Base-by-base conservation (phyloP, 768 basidiomycete genomes). In the Lentinula aciculospora region DNA sequence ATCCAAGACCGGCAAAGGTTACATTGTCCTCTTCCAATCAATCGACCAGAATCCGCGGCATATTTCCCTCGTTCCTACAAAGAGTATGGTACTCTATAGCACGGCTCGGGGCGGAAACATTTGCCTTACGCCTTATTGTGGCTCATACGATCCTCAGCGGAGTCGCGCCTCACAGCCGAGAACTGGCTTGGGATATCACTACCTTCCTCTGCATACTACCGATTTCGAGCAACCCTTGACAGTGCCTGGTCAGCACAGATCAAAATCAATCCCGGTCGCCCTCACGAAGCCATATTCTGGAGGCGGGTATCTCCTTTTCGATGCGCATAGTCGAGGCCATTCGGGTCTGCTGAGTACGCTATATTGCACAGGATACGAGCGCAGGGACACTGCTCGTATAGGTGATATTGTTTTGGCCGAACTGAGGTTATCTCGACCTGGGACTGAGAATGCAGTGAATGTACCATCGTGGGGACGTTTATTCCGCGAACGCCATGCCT, bases 331-430 rank as follows among this genome's bases (percentile, higher is more conserved):
- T 31, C 57, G 23, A 46, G 64, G 57, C n/a, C 59, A 60, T n/a
- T 36, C 40, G 42, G 63, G 64, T 46, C 61, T 66, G 28, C 45
- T 67, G 44, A 53, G 58, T 25, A 64, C 64, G 44, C 50, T 67
- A 21, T 67, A 65, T 48, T 65, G 64, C 61, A 65, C 64, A 6
- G 59, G 62, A 3, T 64, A 67, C 53, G 64, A 65, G 31, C 53
- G 59, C 42, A 62, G 64, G 17, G 54, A 54, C 17, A 12, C 13
- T 19, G 27, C 53, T 21, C 57, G 57, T 17, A 2, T 4, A 23
- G 63, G 64, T 3, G 64, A 65, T 59, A 57, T 64, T 46, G 59
- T 58, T 34, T 56, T 67, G 42, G 64, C 66, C 8, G 66, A 67
- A 57, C 59, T 67, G 25, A 62, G 66, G 13, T 54, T 60, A 12